Percentiles rank a stretch among this genome's conserved stretches.
Evolutionary conservation across 257 asterid genomes (phyloP).

Genomic region (Solanum ossicruentum): DNA sequence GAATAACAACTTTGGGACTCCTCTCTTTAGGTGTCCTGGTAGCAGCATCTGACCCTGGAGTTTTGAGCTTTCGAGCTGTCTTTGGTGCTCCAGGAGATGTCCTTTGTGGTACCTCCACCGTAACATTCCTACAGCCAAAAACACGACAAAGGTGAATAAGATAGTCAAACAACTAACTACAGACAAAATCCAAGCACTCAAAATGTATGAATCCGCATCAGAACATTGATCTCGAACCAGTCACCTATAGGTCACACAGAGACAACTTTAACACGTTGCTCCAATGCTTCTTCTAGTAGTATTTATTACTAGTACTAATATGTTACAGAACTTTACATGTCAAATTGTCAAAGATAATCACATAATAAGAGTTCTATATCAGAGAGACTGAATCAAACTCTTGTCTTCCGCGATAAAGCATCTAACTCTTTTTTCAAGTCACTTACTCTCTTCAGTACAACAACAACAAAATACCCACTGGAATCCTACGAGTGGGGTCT

Average conservation of each 20-base stretch:
- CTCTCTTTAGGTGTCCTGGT: slow-evolving; percentile 48
- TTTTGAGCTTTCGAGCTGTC: slow-evolving; percentile 38
- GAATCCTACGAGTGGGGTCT: too few species aligned
- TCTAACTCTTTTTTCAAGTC: neutral
- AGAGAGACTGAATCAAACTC: neutral
- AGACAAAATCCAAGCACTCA: neutral
- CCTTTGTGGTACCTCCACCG: slow-evolving; percentile 48
- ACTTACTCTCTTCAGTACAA: neutral
- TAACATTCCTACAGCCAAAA: slow-evolving; percentile 25
- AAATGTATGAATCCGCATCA: neutral
- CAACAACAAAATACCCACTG: too few species aligned
- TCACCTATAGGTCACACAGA: neutral
- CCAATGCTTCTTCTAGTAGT: neutral
- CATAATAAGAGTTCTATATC: neutral
- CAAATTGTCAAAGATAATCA: neutral
- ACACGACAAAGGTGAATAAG: neutral
- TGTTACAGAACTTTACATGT: neutral
- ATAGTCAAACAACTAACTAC: neutral
- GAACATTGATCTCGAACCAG: neutral
- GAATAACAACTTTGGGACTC: slow-evolving; percentile 52
- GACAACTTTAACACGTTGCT: neutral
- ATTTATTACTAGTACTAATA: neutral
- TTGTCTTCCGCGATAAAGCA: neutral
- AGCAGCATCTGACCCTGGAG: slow-evolving; percentile 20
- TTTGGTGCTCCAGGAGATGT: slow-evolving; percentile 37